Evolutionary conservation across 2,329 filamentous ascomycete species (phyloP), one percentile per base, ranked within the genome.

Genomic region (Fusarium drepaniforme): DNA sequence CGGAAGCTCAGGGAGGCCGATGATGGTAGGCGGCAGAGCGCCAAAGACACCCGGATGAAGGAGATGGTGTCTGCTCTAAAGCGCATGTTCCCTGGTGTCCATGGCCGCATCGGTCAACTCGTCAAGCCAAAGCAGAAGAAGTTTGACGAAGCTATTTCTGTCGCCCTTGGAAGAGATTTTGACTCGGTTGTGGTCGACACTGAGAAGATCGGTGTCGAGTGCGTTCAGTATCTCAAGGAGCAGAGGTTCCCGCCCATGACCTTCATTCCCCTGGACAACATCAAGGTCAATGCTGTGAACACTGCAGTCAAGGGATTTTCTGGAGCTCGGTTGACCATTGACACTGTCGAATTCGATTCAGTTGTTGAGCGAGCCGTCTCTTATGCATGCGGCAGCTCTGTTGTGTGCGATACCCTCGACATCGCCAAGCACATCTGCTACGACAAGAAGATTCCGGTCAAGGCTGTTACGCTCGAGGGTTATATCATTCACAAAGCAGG

Each of bases 41-140:
- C 96, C 78, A 94, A 92, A 80, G 96, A 98, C 80, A 85, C 90
- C 30, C 89, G 92, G 69, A 91, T 93, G 79, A 95, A 94, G 78
- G 96, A 98, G 80, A 93, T 94, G 80, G 92, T 98, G 38, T 91
- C 92, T 13, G 92, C 94, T 37, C 88, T 99, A 79, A 98, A 97
- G 83, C 93, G 95, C 63, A 93, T 98, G 73, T 98, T 95, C 78
- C 94, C 95, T 2, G 96, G 96, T 57, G 96, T 99, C 53, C 94
- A 94, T 76, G 97, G 97, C 23, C 92, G 96, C 56, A 91, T 98
- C 56, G 94, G 95, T 73, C 95, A 98, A 75, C 90, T 99, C 49
- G 98, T 97, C 85, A 96, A 94, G 75, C 96, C 97, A 2, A 98
- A 98, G 83, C 95, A 98, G 85, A 98, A 97, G 85, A 98, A 98